phyloP scores from a whole-genome alignment of 225 moss, liverwort and hornwort species.

The Physcomitrellopsis africana region DNA sequence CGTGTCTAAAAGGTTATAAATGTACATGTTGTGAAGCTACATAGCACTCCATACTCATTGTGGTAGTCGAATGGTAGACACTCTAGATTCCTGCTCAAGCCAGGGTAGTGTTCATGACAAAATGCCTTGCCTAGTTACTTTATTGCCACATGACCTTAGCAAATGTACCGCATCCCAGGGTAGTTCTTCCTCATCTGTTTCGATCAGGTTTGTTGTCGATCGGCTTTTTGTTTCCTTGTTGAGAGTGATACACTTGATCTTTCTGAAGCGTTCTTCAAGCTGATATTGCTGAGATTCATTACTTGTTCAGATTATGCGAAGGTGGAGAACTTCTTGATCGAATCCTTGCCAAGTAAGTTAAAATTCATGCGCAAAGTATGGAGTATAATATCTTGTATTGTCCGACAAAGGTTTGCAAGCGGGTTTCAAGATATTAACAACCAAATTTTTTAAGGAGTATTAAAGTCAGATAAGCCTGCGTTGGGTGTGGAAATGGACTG shows the following conservation, averaged over 20 bases:
- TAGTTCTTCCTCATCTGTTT: too few species aligned
- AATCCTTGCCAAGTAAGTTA: conserved; percentile 65
- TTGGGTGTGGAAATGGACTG: background rate
- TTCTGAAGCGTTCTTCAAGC: conserved; percentile 13
- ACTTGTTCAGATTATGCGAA: conserved; percentile 68
- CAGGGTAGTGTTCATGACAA: background rate
- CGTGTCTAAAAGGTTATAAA: background rate
- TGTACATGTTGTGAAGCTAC: background rate
- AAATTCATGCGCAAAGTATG: background rate
- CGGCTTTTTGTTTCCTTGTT: background rate
- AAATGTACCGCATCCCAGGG: too few species aligned
- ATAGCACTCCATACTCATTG: background rate
- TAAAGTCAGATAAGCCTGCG: background rate
- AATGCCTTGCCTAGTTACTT: background rate
- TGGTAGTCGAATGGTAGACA: background rate
- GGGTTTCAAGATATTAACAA: background rate
- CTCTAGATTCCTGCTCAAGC: background rate
- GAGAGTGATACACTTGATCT: background rate
- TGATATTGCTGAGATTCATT: conserved; percentile 4
- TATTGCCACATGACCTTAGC: background rate
- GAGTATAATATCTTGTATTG: background rate
- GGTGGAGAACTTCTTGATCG: conserved; percentile 85
- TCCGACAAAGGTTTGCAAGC: background rate
- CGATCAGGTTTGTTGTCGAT: background rate
- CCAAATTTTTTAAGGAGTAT: background rate